Percentiles rank a stretch among this genome's conserved stretches.
Conservation (phyloP, 1,139 yeast species). For the Magnusiomyces clavatus region DNA sequence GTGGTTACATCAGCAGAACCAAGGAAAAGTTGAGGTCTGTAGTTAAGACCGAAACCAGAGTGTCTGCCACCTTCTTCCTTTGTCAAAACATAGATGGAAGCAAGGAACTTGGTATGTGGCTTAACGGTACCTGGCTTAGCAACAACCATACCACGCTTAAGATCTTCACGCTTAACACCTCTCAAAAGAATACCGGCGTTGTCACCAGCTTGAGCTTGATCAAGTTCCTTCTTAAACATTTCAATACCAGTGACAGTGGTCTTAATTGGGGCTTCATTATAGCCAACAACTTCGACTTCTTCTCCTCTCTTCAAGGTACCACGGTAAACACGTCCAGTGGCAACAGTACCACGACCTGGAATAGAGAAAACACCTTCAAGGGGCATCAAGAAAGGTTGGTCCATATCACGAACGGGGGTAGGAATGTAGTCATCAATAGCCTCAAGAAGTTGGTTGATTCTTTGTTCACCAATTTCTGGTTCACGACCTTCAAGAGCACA, state of each 20-base stretch:
- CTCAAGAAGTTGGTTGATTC: conserved; percentile 74
- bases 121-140: conserved; percentile 88
- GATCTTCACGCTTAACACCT: conserved; percentile 97
- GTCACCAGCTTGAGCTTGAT: conserved; percentile 97
- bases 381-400: conserved; percentile 94
- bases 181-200: conserved; percentile 96
- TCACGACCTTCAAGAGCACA: conserved; percentile 85
- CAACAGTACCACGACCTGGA: conserved; percentile 99
- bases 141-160: conserved; percentile 95
- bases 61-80: conserved; percentile 99
- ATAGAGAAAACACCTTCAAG: conserved; percentile 96
- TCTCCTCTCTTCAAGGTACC: conserved; percentile 97
- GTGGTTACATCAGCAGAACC: conserved; percentile 97
- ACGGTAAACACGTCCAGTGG: conserved; percentile 98
- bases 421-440: conserved; percentile 95
- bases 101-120: conserved; percentile 90
- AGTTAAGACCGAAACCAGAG: conserved; percentile 93
- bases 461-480: conserved; percentile 89
- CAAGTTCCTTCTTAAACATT: conserved; percentile 98
- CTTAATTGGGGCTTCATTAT: conserved; percentile 78
- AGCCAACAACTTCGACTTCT: conserved; percentile 95
- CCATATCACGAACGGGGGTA: conserved; percentile 93
- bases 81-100: conserved; percentile 85
- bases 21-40: conserved; percentile 95
- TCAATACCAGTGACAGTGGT: conserved; percentile 96